phyloP scores from a whole-genome alignment of 306 rosid species.

The Potentilla sterilis region DNA sequence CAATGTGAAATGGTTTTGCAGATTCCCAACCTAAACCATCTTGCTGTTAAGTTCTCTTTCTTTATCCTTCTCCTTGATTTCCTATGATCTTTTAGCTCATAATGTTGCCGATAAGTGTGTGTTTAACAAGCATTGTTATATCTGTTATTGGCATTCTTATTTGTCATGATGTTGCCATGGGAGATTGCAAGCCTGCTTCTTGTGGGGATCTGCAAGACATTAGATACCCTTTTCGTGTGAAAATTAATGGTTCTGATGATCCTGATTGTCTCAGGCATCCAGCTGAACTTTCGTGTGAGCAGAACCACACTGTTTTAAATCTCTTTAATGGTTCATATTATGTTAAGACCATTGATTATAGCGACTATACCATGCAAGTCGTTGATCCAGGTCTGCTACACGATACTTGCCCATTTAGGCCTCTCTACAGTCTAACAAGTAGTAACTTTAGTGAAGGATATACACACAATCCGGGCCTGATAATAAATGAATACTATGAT shows the following conservation, averaged over 20 bases:
- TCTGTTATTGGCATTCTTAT: not conserved
- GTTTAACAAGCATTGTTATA: not conserved
- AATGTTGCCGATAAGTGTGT: not conserved
- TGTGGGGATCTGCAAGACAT: constrained; percentile 24
- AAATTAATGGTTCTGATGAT: not conserved
- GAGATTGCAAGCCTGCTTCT: not conserved
- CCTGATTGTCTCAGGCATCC: not conserved
- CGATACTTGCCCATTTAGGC: constrained; percentile 1
- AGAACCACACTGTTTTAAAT: not conserved
- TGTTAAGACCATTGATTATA: not conserved
- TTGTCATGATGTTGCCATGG: not conserved
- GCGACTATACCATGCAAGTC: not conserved
- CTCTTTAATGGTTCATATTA: not conserved
- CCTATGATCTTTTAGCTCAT: not conserved
- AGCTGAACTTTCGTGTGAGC: not conserved
- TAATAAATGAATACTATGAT: too few relatives aligned
- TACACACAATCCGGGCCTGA: too few relatives aligned
- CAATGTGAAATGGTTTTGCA: not conserved
- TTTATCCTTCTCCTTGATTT: not conserved
- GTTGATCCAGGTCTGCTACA: constrained; percentile 13
- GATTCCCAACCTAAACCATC: not conserved
- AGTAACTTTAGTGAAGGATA: not conserved
- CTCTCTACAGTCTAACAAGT: not conserved
- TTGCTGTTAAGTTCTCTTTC: not conserved
- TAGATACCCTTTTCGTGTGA: constrained; percentile 4